A percentile compares a stretch with the other conserved stretches of the same genome.
phyloP scores from a whole-genome alignment of 164 flowering plant species.

The Vitis rupestris region DNA sequence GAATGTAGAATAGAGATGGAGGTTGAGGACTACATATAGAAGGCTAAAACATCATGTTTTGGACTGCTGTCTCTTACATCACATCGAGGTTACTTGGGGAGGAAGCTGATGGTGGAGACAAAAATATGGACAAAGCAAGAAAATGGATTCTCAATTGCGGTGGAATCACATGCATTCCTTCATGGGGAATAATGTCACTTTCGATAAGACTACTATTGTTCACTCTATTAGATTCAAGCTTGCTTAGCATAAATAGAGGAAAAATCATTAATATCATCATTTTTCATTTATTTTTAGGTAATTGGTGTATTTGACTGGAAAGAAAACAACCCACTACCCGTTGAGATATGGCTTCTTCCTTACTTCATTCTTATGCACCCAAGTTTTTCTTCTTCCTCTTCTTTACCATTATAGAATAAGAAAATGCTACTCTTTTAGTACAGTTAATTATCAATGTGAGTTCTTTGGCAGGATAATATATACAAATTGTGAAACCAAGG shows the following conservation, averaged over 20 bases:
- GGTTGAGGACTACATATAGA: constrained; percentile 90
- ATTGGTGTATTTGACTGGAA: constrained; percentile 56
- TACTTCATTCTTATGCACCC: no score
- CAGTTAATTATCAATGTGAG: no score
- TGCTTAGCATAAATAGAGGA: no score
- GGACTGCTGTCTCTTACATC: constrained; percentile 55
- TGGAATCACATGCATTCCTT: constrained; percentile 39
- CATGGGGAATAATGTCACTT: constrained; percentile 65
- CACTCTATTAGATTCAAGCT: no score
- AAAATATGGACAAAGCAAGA: constrained; percentile 33
- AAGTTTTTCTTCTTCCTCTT: no score
- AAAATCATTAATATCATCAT: no score
- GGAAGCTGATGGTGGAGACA: constrained; percentile 42
- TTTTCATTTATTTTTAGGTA: constrained; percentile 21
- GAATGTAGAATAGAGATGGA: constrained; percentile 69
- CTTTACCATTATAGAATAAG: no score
- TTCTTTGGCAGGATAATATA: no score
- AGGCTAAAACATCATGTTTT: constrained; percentile 72
- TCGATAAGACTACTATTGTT: constrained; percentile 20
- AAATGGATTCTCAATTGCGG: constrained; percentile 56
- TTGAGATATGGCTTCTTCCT: no score
- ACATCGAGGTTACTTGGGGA: constrained; percentile 63
- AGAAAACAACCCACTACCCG: no score
- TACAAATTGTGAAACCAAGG: no score
- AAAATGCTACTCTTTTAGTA: no score